Evolutionary conservation across 208 protist genomes (phyloP), one percentile per base, ranked within the genome.

Genomic region (Crithidia fasciculata): DNA sequence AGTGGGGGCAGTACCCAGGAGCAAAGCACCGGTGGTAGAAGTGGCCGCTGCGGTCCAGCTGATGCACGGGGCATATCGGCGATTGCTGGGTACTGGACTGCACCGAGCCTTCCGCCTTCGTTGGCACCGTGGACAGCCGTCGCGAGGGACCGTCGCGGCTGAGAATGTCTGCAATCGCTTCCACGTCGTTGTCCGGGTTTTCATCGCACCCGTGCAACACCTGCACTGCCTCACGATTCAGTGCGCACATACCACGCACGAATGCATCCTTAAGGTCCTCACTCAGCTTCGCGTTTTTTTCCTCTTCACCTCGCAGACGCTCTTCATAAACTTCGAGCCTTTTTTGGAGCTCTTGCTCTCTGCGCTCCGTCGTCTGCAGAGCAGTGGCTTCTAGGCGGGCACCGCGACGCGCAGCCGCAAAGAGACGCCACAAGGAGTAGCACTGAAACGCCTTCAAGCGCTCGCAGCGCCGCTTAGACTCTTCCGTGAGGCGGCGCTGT

Each of bases 161-260:
- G 7, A 92, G 81, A 50, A 92, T 89, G 37, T 84, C 84, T 18
- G 84, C 85, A 45, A 88, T 89, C 12, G 80, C 76, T 55, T 77
- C 76, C 28, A 72, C 83, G 50, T 88, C 81, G 53, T 69, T 71
- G 2, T 82, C 66, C 49, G 86, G 74, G n/a, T 55, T 76, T 18
- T 50, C 65, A 43, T 84, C 76, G 3, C 59, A 41, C 5, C 87
- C 84, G 13, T 84, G 76, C 39, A 96, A 83, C n/a, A 93, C 88
- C 41, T 95, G 84, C 71, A 96, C 88, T 5, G 95, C 95, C 70
- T 98, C 95, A 6, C 89, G 90, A 68, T 97, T 97, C 56, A 98
- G 74, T 5, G 95, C 92, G 53, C 88, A 93, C 41, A 97, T 88
- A 7, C 95, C 93, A 2, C 89, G 84, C 52, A 97, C 81, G 74